Base-by-base conservation (phyloP, 176 grass and related monocot species). In the Oryza brachyantha region DNA sequence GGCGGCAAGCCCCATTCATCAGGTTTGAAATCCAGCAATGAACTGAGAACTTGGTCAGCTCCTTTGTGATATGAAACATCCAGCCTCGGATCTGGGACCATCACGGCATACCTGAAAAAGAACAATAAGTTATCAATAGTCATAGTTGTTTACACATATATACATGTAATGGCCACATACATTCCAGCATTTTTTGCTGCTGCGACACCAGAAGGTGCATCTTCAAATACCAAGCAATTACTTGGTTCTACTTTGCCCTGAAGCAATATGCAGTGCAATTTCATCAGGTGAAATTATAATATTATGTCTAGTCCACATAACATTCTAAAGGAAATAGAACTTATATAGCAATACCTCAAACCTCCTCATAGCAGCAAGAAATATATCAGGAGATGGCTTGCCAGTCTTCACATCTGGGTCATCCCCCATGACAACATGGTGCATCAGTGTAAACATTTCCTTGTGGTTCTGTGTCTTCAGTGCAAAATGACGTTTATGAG, bases 371-470 rank as follows among this genome's bases (percentile, higher is more conserved):
- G 96, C 92, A 72, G 90, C 85, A 74, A 94, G 92, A 73, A 98
- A 98, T 81, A 98, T 77, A 80, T 94, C 95, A 75, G 95, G 95
- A 88, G 92, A 92, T 74, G 95, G 92, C 72, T 98, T 98, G 35
- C 90, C 92, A 75, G 81, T 55, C 81, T 92, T 98, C 61, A 98
- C 95, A 66, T 94, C 90, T 5, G 90, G 90, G 76, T 94, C 92
- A 85, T 94, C 92, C 25, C 92, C 95, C 85, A 90, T 94, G 45
- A 94, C 92, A 64, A 91, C 74, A 79, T 98, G 95, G 86, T 94
- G 87, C 92, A 94, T 98, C 67, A 87, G 22, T 38, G 80, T 46
- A 80, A 98, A 89, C 74, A 94, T 52, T 86, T 98, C 88, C 39
- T 86, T 83, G 67, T 98, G 95, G 64, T 94, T 98, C 81, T 93